These are phyloP conservation scores for Citropsis articulata DNA, from an alignment of 345 rosid genomes.

Conservation along the genomic window DNA sequence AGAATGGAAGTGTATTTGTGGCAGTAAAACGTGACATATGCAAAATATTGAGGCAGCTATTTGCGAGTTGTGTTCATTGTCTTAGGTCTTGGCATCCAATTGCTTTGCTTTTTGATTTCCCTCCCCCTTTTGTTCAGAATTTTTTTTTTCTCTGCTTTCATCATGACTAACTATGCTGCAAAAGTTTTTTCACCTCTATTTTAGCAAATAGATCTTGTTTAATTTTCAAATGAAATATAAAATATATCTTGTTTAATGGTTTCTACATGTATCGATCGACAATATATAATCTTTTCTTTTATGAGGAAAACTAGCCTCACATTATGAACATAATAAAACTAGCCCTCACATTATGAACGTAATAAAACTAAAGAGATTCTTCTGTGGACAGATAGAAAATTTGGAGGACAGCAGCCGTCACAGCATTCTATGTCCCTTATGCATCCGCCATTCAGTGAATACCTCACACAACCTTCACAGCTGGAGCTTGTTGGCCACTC, in stretches of 20 bases:
- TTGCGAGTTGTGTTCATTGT: not conserved
- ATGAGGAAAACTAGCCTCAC: not conserved
- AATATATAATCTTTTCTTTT: not conserved
- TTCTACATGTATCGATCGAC: not conserved
- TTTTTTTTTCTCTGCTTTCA: not conserved
- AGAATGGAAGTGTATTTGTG: not conserved
- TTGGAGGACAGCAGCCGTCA: conserved; percentile 21
- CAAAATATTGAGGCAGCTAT: not conserved
- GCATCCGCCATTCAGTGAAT: conserved; percentile 23
- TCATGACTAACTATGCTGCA: not conserved
- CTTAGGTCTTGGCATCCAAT: not conserved
- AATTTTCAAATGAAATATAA: not conserved
- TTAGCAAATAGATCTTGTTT: too few species aligned
- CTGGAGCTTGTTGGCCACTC: conserved; percentile 33
- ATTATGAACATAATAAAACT: conserved; percentile 2
- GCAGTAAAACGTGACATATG: not conserved
- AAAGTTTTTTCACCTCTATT: not conserved
- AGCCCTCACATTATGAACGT: not conserved
- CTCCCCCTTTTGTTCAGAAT: not conserved
- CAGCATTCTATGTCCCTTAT: conserved; percentile 18
- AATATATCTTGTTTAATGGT: not conserved
- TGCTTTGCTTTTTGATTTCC: not conserved
- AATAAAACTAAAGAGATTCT: conserved; percentile 1
- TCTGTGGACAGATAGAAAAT: conserved; percentile 22
- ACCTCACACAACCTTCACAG: conserved; percentile 24